A percentile compares a stretch with the other conserved stretches of the same genome.
Evolutionary conservation across 768 basidiomycete species (phyloP).

Genomic region (Podaxis rugospora): DNA sequence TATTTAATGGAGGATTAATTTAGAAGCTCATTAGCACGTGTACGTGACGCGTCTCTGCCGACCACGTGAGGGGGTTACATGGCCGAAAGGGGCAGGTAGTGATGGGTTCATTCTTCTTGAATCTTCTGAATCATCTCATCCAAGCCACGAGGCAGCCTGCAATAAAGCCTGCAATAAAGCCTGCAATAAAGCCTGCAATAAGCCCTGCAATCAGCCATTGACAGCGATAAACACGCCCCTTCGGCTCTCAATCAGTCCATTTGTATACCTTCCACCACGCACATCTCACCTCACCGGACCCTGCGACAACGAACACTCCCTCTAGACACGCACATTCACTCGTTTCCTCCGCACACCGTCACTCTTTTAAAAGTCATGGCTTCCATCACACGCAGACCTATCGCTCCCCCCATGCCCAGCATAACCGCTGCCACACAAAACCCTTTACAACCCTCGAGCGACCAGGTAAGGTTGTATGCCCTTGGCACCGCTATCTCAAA

Average conservation of each 20-base stretch:
- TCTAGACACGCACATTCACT: background rate
- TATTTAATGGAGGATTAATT: background rate
- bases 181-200: background rate
- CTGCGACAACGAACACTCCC: slow-evolving; percentile 1
- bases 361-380: slow-evolving; percentile 17
- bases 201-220: background rate
- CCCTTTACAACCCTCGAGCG: slow-evolving; percentile 58
- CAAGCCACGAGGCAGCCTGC: slow-evolving; percentile 2
- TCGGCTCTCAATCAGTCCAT: background rate
- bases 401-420: slow-evolving; percentile 40
- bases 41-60: background rate
- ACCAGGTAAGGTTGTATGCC: slow-evolving; percentile 50
- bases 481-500: slow-evolving; percentile 12
- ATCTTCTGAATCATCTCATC: background rate
- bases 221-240: slow-evolving; percentile 5
- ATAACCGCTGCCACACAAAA: slow-evolving; percentile 28
- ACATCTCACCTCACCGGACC: slow-evolving; percentile 10
- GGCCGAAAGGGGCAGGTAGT: background rate
- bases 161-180: background rate
- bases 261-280: slow-evolving; percentile 3
- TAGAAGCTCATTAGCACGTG: slow-evolving; percentile 7
- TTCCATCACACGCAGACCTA: slow-evolving; percentile 28
- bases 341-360: slow-evolving; percentile 5
- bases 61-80: slow-evolving; percentile 2
- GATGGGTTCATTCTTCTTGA: background rate